Base-by-base conservation (phyloP, 2,329 filamentous ascomycete genomes). In the Fusarium globosum region DNA sequence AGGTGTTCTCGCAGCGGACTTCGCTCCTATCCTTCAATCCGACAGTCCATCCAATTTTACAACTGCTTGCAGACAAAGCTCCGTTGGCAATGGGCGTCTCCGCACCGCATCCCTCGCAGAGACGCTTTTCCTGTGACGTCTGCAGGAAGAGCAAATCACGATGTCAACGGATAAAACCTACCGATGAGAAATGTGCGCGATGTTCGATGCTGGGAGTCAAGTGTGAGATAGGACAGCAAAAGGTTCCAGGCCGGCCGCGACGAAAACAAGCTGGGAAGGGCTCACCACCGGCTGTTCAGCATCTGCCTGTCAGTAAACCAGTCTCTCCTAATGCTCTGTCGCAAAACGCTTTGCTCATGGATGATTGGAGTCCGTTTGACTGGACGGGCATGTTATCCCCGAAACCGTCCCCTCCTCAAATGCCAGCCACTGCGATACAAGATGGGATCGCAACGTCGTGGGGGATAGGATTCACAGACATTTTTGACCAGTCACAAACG, bases 311-410 rank as follows among this genome's bases (percentile, higher is more conserved):
- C 18, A 2, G 7, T 10, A 1, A 21, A 28, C 2, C 51, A 18
- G 23, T 28, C 2, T 41, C 51, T 39, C 23, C 35, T 0, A 28
- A 1, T 41, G 1, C 20, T 15, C 0, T 55, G 11, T 1, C 26
- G 6, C 51, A 55, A 13, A 41, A 6, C 0, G 4, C 14, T 7
- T 2, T 23, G 18, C n/a, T 41, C 0, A 3, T n/a, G 5, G 51
- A 55, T 13, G 35, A 55, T 18, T 55, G 51, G 51, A 55, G 23
- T n/a, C 51, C 51, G 2, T 55, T 55, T 38, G 51, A 55, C 8
- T 55, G 51, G 51, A 55, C 51, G 11, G 51, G 51, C 23, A 28
- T 55, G 51, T 13, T 55, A 0, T 55, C 51, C 0, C 51, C 51
- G 0, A n/a, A 28, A 2, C 14, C 1, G 0, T 55, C 51, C 11